Base-by-base conservation (phyloP, 495 filamentous ascomycete species). In the Extremus antarcticus region DNA sequence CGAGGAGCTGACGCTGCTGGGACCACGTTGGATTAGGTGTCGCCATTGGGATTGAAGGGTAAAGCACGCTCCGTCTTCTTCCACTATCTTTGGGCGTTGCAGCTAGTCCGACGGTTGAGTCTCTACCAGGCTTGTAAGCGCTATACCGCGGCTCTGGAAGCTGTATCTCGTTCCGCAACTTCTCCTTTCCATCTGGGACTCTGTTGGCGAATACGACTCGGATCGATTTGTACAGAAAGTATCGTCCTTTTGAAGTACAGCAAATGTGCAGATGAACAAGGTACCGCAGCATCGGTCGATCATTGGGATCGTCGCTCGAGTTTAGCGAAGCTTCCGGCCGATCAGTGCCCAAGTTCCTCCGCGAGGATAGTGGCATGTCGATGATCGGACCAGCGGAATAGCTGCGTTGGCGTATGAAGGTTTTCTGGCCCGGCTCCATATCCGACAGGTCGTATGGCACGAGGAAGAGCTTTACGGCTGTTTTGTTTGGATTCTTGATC, bases 161-260 rank as follows among this genome's bases (percentile, higher is more conserved):
- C 50, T 94, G 86, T 25, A 91, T 86, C 65, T 99, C 92, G 64
- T 94, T 96, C 8, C 85, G 81, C 40, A 99, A 75, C 54, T 82
- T 88, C 71, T 97, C 92, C 65, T 97, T 96, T 24, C 90, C 92
- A 64, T 99, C 92, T 0, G 94, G 92, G 2, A 96, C 94, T 24
- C 92, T 82, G 67, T 99, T 99, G 51, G 92, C 92, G 68, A 99
- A 99, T 1, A 99, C 92, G 45, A 99, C 88, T 25, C 92, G 81
- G 55, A 97, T 86, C 54, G 78, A 86, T 63, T 90, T 94, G 73
- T 97, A 88, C 1, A 99, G 73, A 60, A 87, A 99, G 68, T 83
- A 94, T 48, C 91, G 83, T 32, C 89, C 89, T 50, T 80, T 83
- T 1, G 82, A 82, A 9, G 90, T 83, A 66, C 85, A 88, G 67